Evolutionary conservation across 768 basidiomycete genomes (phyloP), one percentile per base, ranked within the genome.

Genomic region (Leccinum subgranulosum): DNA sequence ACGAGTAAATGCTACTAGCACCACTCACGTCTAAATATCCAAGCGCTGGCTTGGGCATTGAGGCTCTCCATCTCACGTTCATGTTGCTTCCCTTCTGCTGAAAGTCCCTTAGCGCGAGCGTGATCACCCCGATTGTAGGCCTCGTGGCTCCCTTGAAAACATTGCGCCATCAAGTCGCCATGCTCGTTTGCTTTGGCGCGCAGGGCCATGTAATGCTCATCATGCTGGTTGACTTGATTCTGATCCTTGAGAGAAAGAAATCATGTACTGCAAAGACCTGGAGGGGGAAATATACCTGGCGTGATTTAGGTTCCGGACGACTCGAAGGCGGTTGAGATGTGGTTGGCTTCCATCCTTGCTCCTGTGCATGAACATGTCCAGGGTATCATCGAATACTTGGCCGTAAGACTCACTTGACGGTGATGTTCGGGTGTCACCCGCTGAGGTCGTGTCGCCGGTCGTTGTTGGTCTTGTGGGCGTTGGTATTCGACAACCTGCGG

Each of bases 41-140:
- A 96, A 51, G 87, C 83, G 58, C 87, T 85, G 2, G 95, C 96
- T 69, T 94, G 75, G 57, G 79, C 79, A 69, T 98, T 94, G 59
- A 93, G 72, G 49, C 79, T 70, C 60, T 89, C 86, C 88, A 95
- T 94, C 66, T 83, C 81, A 5, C 77, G 71, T 71, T 91, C 83
- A 69, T 95, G 90, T 41, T 77, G 76, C 69, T 93, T 92, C 17
- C 94, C 95, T 69, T 93, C 65, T 57, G 84, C 82, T 17, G 87
- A 90, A 23, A 97, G 79, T 51, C 88, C 78, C 73, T 98, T 94
- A 21, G 95, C 95, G 31, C 74, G 74, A 0, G 84, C 91, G 12
- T 91, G 86, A 62, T 97, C 85, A 3, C 88, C 83, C 1, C 77
- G 74, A 47, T 76, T 70, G 66, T 94, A 96, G 0, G 92, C 92